Evolutionary conservation across 2,329 filamentous ascomycete genomes (phyloP), one percentile per base, ranked within the genome.

Genomic region (Lojkania enalia): DNA sequence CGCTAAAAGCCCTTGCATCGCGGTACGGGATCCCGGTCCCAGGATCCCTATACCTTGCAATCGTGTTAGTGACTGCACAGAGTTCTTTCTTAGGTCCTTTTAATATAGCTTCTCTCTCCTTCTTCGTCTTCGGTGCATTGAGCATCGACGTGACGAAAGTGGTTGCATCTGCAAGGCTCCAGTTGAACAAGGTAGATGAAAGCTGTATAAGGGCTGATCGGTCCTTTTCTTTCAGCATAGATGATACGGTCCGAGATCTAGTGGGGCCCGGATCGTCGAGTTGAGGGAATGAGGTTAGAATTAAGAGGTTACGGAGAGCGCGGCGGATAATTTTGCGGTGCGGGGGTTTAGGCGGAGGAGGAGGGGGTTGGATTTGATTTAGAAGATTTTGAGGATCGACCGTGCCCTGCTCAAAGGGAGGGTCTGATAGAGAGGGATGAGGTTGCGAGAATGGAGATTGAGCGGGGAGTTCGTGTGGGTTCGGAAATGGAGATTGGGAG

Each of bases 41-140:
- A 0, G 90, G 89, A 67, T 99, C 94, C 18, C 85, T 82, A 69
- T 95, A 97, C 42, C 83, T 83, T 11, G 92, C 94, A 3, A 85
- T 82, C 41, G 85, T 81, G 60, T 86, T 87, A 1, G 90, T 96
- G 63, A 97, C 91, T 37, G 85, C 86, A 68, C 94, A 99, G 1
- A 63, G 46, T 16, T 60, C 59, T 19, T 66, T 60, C 15, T 67
- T 67, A 9, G 11, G 2, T 59, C 52, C 2, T 67, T 68, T 12
- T 48, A 60, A 16, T 43, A 56, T 27, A 50, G 68, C 44, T 52
- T 59, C 49, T 48, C 54, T 75, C 33, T 78, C 73, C 46, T 59
- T 63, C 60, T 71, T 50, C 64, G 72, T 71, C 74, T 80, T 55
- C 69, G 73, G 52, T 71, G 67, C 57, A 63, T 69, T 56, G 71